Evolutionary conservation across 495 filamentous ascomycete species (phyloP).

Genomic region (Aspergillus biplanus): DNA sequence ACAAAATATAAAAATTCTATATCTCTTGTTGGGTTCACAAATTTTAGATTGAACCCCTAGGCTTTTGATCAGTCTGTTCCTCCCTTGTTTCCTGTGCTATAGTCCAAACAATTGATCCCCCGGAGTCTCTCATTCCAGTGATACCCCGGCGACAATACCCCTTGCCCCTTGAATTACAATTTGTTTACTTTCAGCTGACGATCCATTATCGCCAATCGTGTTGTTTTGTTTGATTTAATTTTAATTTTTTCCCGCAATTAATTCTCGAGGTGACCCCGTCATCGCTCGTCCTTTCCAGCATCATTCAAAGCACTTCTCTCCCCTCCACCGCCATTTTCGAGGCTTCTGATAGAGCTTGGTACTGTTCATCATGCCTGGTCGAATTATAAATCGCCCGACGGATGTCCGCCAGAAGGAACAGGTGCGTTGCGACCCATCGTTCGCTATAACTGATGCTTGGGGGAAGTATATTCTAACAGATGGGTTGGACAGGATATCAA

Average conservation of each 20-base stretch:
- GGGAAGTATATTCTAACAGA: constrained; percentile 20
- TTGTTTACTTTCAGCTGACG: constrained; percentile 22
- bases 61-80: not conserved
- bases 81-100: constrained; percentile 5
- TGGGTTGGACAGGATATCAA: constrained; percentile 68
- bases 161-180: constrained; percentile 22
- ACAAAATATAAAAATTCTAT: not conserved
- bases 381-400: constrained; percentile 66
- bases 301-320: not conserved
- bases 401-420: constrained; percentile 63
- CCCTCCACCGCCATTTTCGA: not conserved
- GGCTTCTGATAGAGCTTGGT: constrained; percentile 15
- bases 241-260: not conserved
- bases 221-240: constrained; percentile 6
- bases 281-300: constrained; percentile 3
- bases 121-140: constrained; percentile 35
- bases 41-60: not conserved
- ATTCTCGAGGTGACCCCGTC: constrained; percentile 10
- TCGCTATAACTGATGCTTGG: not conserved
- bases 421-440: constrained; percentile 28
- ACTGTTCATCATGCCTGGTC: constrained; percentile 42
- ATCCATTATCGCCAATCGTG: constrained; percentile 23
- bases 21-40: not conserved
- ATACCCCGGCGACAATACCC: constrained; percentile 38
- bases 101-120: not conserved